Evolutionary conservation across 2,329 filamentous ascomycete species (phyloP).

Genomic region (Penicillium sp.): DNA sequence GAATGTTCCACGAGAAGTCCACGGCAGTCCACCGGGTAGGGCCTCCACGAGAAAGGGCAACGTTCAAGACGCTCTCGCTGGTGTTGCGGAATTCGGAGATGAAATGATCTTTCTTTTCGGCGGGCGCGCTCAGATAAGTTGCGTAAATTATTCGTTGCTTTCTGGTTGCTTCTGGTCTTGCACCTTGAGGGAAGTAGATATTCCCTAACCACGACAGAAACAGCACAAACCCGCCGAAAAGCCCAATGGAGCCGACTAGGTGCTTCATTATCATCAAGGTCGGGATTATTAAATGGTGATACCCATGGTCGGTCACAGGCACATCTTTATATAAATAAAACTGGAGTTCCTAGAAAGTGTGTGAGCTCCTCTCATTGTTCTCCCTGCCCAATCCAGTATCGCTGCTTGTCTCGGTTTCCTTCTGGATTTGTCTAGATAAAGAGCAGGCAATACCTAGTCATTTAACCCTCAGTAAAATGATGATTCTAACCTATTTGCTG

Average conservation of each 20-base stretch:
- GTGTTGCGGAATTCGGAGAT: constrained; percentile 4
- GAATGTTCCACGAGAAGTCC: background rate
- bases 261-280: background rate
- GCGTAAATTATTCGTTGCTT: background rate
- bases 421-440: too few species aligned
- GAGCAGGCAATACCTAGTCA: too few species aligned
- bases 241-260: background rate
- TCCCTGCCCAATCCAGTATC: too few species aligned
- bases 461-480: too few species aligned
- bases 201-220: background rate
- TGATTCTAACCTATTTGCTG: too few species aligned
- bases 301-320: background rate
- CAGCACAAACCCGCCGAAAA: background rate
- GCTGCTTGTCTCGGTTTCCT: too few species aligned
- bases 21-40: background rate
- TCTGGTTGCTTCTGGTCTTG: too few species aligned
- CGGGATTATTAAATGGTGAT: background rate
- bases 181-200: background rate
- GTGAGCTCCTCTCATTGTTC: too few species aligned
- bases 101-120: background rate
- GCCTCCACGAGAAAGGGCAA: background rate
- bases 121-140: background rate
- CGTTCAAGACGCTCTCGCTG: background rate
- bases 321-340: background rate
- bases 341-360: too few species aligned